phyloP scores from a whole-genome alignment of 1,284 basidiomycete genomes.

The Cryptococcus floricola region DNA sequence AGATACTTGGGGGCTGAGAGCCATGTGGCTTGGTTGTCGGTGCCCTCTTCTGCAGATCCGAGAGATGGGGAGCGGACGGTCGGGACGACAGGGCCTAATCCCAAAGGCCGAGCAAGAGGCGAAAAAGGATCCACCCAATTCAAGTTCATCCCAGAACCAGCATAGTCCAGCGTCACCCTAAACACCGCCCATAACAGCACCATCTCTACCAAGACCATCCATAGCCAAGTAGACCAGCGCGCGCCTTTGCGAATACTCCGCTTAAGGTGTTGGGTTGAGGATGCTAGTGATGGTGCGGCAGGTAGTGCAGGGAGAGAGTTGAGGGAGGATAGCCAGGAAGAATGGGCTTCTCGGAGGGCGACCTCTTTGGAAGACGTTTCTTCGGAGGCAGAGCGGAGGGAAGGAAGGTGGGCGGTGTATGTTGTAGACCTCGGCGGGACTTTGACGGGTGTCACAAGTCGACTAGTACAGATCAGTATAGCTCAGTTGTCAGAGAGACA shows the following conservation, averaged over 20 bases:
- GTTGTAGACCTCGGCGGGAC: constrained; percentile 20
- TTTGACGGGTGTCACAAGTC: too few species aligned
- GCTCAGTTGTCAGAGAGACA: background rate
- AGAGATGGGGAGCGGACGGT: background rate
- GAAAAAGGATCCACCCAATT: constrained; percentile 29
- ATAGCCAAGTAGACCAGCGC: constrained; percentile 28
- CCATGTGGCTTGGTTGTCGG: background rate
- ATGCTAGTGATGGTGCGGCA: background rate
- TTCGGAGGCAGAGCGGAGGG: constrained; percentile 14
- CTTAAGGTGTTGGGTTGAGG: background rate
- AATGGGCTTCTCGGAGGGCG: constrained; percentile 17
- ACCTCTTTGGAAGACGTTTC: constrained; percentile 10
- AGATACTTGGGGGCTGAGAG: background rate
- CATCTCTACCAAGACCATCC: constrained; percentile 32
- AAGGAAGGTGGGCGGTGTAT: constrained; percentile 15
- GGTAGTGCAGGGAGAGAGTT: constrained; percentile 1
- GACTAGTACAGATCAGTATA: background rate
- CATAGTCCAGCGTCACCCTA: constrained; percentile 42
- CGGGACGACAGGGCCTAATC: background rate
- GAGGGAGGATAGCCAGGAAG: constrained; percentile 24
- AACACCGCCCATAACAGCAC: constrained; percentile 41
- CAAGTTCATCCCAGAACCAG: constrained; percentile 22
- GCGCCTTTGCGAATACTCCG: constrained; percentile 15
- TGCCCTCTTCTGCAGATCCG: background rate
- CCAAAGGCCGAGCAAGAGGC: constrained; percentile 14